Conservation (phyloP, 768 basidiomycete species). For the Coprinopsis marcescibilis region DNA sequence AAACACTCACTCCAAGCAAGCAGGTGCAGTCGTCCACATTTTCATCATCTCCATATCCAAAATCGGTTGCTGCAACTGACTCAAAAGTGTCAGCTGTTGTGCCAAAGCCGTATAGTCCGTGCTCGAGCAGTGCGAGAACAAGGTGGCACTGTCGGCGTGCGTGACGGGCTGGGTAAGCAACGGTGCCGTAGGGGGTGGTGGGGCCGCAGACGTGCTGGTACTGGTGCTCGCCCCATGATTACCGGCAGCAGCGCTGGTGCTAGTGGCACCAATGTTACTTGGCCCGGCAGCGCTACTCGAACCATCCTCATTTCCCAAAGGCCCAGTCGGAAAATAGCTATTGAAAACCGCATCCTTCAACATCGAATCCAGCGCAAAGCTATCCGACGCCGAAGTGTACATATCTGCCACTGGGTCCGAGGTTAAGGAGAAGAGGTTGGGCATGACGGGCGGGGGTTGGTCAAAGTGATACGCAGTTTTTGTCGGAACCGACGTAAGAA, state of each 20-base stretch:
- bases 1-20: constrained; percentile 58
- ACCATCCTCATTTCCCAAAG: not conserved
- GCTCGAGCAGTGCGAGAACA: constrained; percentile 6
- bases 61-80: constrained; percentile 18
- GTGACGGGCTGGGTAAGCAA: not conserved
- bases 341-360: constrained; percentile 13
- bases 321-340: not conserved
- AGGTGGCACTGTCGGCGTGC: constrained; percentile 4
- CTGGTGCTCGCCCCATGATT: constrained; percentile 1
- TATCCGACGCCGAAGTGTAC: constrained; percentile 1
- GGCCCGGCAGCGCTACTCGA: not conserved
- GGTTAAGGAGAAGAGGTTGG: not conserved
- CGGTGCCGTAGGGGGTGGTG: not conserved
- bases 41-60: constrained; percentile 47
- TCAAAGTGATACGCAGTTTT: constrained; percentile 10
- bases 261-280: not conserved
- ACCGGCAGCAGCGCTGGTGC: not conserved
- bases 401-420: constrained; percentile 3
- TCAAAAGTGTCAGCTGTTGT: constrained; percentile 14
- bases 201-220: not conserved
- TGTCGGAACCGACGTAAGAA: constrained; percentile 8
- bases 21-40: constrained; percentile 61
- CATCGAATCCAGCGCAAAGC: constrained; percentile 8
- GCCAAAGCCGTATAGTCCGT: constrained; percentile 10
- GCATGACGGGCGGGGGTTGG: constrained; percentile 2